Percentiles rank a stretch among this genome's conserved stretches.
phyloP scores from a whole-genome alignment of 352 stramenopile genomes.

The Pythium plurisporium region DNA sequence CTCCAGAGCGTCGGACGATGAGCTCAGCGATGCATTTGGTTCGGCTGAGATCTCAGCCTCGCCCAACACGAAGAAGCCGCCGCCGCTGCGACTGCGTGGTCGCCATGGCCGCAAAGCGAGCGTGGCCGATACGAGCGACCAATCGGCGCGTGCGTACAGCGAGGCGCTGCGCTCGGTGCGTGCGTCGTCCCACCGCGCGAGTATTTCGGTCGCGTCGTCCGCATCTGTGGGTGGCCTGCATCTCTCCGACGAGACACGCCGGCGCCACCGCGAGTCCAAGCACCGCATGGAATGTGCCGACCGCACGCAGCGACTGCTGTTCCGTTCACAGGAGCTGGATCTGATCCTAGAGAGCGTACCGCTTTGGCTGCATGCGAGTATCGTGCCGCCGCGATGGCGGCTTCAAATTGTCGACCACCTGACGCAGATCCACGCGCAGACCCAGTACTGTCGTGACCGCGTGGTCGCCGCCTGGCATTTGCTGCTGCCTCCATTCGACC shows the following conservation, averaged over 20 bases:
- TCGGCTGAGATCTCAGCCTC: background rate
- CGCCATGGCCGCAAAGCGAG: slow-evolving; percentile 4
- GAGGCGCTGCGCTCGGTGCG: slow-evolving; percentile 16
- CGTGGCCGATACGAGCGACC: background rate
- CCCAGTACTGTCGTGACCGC: slow-evolving; percentile 29
- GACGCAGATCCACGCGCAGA: slow-evolving; percentile 30
- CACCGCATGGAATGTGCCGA: slow-evolving; percentile 34
- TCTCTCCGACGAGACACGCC: slow-evolving; percentile 21
- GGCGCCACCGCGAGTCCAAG: slow-evolving; percentile 34
- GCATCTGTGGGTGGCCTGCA: too few relatives aligned
- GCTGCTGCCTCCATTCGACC: slow-evolving; percentile 40
- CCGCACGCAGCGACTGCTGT: slow-evolving; percentile 28
- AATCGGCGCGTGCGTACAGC: slow-evolving; percentile 16
- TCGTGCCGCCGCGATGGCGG: slow-evolving; percentile 39
- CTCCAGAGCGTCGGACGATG: background rate
- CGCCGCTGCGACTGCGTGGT: background rate
- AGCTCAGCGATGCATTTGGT: background rate
- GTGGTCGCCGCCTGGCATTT: slow-evolving; percentile 33
- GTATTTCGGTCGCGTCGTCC: slow-evolving; percentile 20
- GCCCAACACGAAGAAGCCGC: background rate
- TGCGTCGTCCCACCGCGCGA: slow-evolving; percentile 12
- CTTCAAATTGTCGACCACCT: slow-evolving; percentile 36
- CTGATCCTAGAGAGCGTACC: slow-evolving; percentile 26
- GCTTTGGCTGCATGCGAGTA: slow-evolving; percentile 35
- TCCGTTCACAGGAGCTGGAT: slow-evolving; percentile 36